Evolutionary conservation across 2,329 filamentous ascomycete genomes (phyloP), one percentile per base, ranked within the genome.

Genomic region (Colletotrichum camelliae): DNA sequence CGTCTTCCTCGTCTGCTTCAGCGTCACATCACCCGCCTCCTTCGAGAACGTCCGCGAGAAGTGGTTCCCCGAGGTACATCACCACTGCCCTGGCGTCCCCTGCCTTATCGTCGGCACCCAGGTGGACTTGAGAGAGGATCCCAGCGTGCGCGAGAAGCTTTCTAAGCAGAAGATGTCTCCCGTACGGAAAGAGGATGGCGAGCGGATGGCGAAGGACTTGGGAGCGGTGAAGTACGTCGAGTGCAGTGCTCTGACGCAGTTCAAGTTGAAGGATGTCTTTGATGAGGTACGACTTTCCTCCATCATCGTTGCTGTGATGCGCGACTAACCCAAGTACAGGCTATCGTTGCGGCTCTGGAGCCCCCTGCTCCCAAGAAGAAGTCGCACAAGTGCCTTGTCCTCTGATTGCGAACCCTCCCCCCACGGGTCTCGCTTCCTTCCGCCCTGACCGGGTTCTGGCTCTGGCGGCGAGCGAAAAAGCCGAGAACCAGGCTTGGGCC

Each of bases 1-100:
- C 83, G 97, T 98, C 79, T 98, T 99, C 89, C 94, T 99, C 76
- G 96, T 99, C 81, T 99, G 97, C 90, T 99, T 98, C 87, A 98
- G 96, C 83, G 96, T 99, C 83, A 98, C 96, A 73, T 98, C 96
- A 61, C 97, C 96, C 55, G 96, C 97, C 55, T 98, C 96, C 9
- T 99, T 99, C 86, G 97, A 99, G 86, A 99, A 99, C 94, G 97
- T 98, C 67, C 93, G 96, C 82, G 96, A 98, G 90, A 98, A 98
- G 87, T 98, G 96, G 96, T 98, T 98, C 82, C 97, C 97, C 61
- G 97, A 99, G 87, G 97, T 99, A 58, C 96, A 98, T 85, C 97
- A 99, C 87, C 97, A 99, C 87, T 99, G 97, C 85, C 97, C 97
- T 21, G 97, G 97, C 78, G 97, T 99, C 48, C 97, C 97, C 69